Evolutionary conservation across 441 rosid species (phyloP).

Genomic region (Mallotus japonicus): DNA sequence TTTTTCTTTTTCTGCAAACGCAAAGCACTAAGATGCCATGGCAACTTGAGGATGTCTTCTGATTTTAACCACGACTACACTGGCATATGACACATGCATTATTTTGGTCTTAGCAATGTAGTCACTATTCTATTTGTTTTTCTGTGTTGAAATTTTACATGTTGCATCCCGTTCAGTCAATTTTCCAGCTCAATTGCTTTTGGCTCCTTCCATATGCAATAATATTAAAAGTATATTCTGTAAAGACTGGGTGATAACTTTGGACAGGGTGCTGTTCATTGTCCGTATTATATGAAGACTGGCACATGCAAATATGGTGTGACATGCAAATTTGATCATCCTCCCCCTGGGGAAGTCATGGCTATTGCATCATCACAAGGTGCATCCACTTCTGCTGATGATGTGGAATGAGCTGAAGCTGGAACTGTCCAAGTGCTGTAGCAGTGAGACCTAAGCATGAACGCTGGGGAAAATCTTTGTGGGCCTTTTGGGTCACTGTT

Average conservation of each 20-base stretch:
- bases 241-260: conserved; percentile 8
- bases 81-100: too few species aligned
- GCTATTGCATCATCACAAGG: conserved; percentile 45
- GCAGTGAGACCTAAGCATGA: too few species aligned
- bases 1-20: neutral
- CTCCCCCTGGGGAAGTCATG: conserved; percentile 90
- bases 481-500: neutral
- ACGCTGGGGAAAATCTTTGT: neutral
- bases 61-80: neutral
- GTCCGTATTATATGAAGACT: conserved; percentile 94
- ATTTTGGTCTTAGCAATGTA: neutral
- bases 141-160: too few species aligned
- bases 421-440: conserved; percentile 9
- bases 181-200: neutral
- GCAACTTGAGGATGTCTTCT: neutral
- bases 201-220: neutral
- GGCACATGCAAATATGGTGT: conserved; percentile 85
- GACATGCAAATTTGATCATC: conserved; percentile 89
- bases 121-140: neutral
- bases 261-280: conserved; percentile 66
- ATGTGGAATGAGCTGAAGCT: conserved; percentile 25
- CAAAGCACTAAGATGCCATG: neutral
- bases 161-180: too few species aligned
- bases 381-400: conserved; percentile 30
- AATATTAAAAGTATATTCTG: neutral